Conservation (phyloP, 1,284 basidiomycete genomes). For the Sporisorium exsertum region DNA sequence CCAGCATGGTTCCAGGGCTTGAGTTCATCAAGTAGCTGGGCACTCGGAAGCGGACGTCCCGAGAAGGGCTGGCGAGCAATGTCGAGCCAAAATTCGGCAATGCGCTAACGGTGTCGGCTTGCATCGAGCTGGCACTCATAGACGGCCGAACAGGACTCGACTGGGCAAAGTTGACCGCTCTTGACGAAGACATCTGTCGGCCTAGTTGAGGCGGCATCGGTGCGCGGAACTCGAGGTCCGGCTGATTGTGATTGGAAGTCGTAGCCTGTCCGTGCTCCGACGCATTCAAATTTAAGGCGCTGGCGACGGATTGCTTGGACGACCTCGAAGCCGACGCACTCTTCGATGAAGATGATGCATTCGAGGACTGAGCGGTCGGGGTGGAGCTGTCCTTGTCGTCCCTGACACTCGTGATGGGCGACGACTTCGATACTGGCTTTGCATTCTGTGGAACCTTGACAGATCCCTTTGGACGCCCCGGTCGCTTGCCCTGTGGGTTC, state of each 20-base stretch:
- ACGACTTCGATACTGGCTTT: constrained; percentile 17
- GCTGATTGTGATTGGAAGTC: background rate
- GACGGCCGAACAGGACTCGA: constrained; percentile 53
- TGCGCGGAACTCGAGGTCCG: constrained; percentile 20
- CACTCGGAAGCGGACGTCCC: constrained; percentile 53
- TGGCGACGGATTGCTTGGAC: constrained; percentile 12
- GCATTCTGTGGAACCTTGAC: constrained; percentile 34
- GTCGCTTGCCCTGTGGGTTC: constrained; percentile 47
- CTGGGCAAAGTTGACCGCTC: constrained; percentile 44
- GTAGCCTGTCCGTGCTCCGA: background rate
- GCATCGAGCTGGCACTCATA: constrained; percentile 36
- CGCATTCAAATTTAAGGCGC: background rate
- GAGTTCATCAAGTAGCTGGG: constrained; percentile 62
- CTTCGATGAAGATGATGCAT: constrained; percentile 1
- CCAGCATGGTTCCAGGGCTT: constrained; percentile 62
- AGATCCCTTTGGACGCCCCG: constrained; percentile 52
- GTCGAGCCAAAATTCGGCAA: constrained; percentile 17
- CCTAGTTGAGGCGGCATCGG: constrained; percentile 18
- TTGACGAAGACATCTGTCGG: constrained; percentile 13
- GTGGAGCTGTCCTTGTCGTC: constrained; percentile 13
- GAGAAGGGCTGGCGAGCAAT: constrained; percentile 40
- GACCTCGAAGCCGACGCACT: background rate
- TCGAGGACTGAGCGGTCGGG: background rate
- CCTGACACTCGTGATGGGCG: constrained; percentile 7
- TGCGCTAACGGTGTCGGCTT: constrained; percentile 26